These are phyloP conservation scores for Scopulariopsis brevicaulis DNA, from an alignment of 2,329 filamentous ascomycete species.

Conservation along the genomic window DNA sequence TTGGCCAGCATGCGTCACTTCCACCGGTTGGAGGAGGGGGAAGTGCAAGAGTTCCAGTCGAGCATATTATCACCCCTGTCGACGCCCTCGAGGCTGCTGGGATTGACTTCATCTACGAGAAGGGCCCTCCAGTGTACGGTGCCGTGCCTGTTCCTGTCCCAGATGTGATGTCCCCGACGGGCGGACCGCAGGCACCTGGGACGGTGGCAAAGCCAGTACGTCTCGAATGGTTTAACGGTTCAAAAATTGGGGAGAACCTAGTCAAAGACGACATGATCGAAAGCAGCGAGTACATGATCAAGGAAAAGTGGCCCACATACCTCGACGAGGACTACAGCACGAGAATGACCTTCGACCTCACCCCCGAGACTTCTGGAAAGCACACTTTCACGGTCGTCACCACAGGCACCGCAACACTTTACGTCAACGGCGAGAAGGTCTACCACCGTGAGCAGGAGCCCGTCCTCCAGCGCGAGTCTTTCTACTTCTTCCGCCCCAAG, in stretches of 20 bases:
- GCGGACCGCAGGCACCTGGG: background rate
- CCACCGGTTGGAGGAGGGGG: conserved; percentile 18
- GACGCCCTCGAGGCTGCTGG: too few species aligned
- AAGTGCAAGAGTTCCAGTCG: conserved; percentile 10
- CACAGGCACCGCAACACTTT: too few species aligned
- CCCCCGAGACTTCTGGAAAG: too few species aligned
- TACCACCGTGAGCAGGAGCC: too few species aligned
- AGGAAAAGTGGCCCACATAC: conserved; percentile 4
- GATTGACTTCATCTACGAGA: too few species aligned
- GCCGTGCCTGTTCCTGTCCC: conserved; percentile 13
- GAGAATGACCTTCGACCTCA: too few species aligned
- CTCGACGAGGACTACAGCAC: too few species aligned
- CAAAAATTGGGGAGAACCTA: background rate
- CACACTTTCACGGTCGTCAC: too few species aligned
- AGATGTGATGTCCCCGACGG: background rate
- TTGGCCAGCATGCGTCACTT: conserved; percentile 15
- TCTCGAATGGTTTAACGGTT: background rate
- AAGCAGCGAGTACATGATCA: conserved; percentile 14
- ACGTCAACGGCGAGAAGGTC: too few species aligned
- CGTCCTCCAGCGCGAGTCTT: conserved; percentile 10
- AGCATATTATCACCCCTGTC: background rate
- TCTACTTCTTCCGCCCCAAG: conserved; percentile 1
- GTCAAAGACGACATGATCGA: conserved; percentile 6
- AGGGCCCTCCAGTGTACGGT: conserved; percentile 15
- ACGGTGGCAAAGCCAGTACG: background rate